phyloP scores from a whole-genome alignment of 2,329 filamentous ascomycete genomes.

The Nectriaceae sp. region DNA sequence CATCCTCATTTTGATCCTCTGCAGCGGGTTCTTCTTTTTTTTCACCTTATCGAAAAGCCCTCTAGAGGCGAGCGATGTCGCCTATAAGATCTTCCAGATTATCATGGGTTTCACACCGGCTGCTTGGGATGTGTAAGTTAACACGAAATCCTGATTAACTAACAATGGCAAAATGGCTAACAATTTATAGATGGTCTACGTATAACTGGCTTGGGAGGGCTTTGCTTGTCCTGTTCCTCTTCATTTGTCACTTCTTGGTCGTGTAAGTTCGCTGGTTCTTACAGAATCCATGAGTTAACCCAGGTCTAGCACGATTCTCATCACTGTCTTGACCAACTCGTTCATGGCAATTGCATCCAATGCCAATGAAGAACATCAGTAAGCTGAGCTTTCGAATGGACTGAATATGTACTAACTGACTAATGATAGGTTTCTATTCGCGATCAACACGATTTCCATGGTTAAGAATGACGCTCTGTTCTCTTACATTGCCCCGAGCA shows the following conservation, averaged over 20 bases:
- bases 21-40: slow-evolving; percentile 94
- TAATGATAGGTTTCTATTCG: slow-evolving; percentile 72
- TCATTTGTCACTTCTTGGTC: slow-evolving; percentile 93
- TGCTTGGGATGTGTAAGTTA: slow-evolving; percentile 79
- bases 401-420: slow-evolving; percentile 10
- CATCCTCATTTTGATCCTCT: slow-evolving; percentile 80
- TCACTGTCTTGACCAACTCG: slow-evolving; percentile 93
- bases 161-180: slow-evolving; percentile 14
- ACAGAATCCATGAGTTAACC: not conserved
- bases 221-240: slow-evolving; percentile 79
- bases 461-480: slow-evolving; percentile 97
- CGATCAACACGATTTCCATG: slow-evolving; percentile 96
- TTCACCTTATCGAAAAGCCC: slow-evolving; percentile 80
- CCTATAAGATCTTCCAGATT: slow-evolving; percentile 90
- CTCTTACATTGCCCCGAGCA: slow-evolving; percentile 88
- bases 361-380: slow-evolving; percentile 85
- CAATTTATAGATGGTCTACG: slow-evolving; percentile 55
- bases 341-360: slow-evolving; percentile 96
- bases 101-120: slow-evolving; percentile 95
- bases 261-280: slow-evolving; percentile 53
- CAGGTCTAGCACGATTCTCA: slow-evolving; percentile 71
- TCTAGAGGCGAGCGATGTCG: slow-evolving; percentile 72
- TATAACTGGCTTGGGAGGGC: slow-evolving; percentile 79
- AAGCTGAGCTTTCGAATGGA: slow-evolving; percentile 25
- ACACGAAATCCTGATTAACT: not conserved